A percentile compares a stretch with the other conserved stretches of the same genome.
These are phyloP conservation scores for Davidsoniella eucalypti DNA, from an alignment of 2,329 filamentous ascomycete species.

Conservation along the genomic window DNA sequence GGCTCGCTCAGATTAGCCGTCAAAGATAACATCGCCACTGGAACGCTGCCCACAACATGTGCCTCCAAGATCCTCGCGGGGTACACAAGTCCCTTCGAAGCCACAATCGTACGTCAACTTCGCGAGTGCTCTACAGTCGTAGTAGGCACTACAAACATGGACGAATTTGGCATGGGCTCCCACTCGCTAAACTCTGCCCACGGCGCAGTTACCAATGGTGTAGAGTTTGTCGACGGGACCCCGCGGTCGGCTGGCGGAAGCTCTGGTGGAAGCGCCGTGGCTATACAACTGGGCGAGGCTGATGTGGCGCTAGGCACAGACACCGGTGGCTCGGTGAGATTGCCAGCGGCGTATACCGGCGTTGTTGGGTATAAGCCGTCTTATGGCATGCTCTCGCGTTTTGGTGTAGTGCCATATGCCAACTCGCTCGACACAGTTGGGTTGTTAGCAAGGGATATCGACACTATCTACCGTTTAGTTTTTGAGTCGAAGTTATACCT, in stretches of 20 bases:
- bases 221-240: conserved; percentile 17
- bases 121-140: conserved; percentile 44
- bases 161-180: conserved; percentile 93
- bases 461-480: conserved; percentile 33
- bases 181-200: conserved; percentile 57
- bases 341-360: conserved; percentile 77
- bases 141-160: conserved; percentile 76
- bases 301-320: conserved; percentile 71
- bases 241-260: conserved; percentile 63
- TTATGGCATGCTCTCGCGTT: conserved; percentile 72
- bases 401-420: conserved; percentile 78
- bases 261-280: conserved; percentile 83
- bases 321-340: conserved; percentile 73
- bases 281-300: conserved; percentile 46
- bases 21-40: conserved; percentile 64
- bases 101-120: conserved; percentile 60
- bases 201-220: conserved; percentile 43
- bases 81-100: conserved; percentile 63
- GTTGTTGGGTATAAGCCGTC: conserved; percentile 80
- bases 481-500: conserved; percentile 31
- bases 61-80: conserved; percentile 57
- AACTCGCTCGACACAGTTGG: conserved; percentile 89
- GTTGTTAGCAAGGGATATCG: conserved; percentile 43
- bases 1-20: conserved; percentile 38
- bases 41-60: conserved; percentile 58